Evolutionary conservation across 1,284 basidiomycete species (phyloP), one percentile per base, ranked within the genome.

Genomic region (Gomphus sp.): DNA sequence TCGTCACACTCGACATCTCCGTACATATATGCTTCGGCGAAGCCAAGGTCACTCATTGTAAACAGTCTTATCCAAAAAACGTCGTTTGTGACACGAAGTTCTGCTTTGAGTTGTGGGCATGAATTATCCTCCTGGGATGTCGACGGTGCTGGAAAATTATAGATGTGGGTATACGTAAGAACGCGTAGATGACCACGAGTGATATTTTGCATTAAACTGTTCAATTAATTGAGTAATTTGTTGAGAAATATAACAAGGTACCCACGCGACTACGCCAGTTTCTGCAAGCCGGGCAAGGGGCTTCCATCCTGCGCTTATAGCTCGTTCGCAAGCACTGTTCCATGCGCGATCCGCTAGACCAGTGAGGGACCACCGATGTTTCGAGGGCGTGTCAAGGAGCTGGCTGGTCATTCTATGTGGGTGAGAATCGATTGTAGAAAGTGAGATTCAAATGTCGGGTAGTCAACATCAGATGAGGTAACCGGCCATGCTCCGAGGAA

Each of bases 21-120:
- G 65, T 85, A 77, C 86, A 93, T 92, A 73, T 88, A 93, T 1
- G 90, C 88, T 76, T 96, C 93, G 67, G 89, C 89, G 73, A 96
- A 77, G 2, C 76, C 76, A 16, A 78, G 66, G 62, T 77, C 76
- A 39, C 80, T 76, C 74, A 84, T 81, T 22, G 78, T 69, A 58
- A 77, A 80, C 14, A 85, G 70, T 22, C 87, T 74, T 31, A 85
- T 72, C 87, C 86, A 89, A 68, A 89, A 89, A 9, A 75, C 70
- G 65, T 87, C 82, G 62, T 76, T 80, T 22, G 79, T 66, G 49
- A 89, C 82, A 33, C 77, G 72, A 33, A 88, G 69, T 63, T 82
- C 79, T 7, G 80, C 81, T 18, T 59, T 70, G 33, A 60, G 36
- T 9, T 48, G 51, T 9, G 56, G 47, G 31, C 43, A 39, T 9